A percentile compares a stretch with the other conserved stretches of the same genome.
phyloP scores from a whole-genome alignment of 495 filamentous ascomycete genomes.

The Aspergillus egyptiacus region DNA sequence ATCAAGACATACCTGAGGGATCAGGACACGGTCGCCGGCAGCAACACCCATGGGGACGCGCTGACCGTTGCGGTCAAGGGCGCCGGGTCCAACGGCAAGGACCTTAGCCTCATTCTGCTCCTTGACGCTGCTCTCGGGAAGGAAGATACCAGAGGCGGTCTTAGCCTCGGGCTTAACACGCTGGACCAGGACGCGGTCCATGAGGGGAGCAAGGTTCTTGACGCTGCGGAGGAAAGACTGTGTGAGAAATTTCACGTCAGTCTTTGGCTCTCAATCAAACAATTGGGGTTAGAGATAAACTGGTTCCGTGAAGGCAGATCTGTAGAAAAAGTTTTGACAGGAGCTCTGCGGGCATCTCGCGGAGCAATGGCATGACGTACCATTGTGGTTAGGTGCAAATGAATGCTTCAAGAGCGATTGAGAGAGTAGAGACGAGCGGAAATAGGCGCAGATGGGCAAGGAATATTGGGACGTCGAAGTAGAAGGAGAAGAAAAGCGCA shows the following conservation, averaged over 20 bases:
- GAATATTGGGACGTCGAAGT: constrained; percentile 23
- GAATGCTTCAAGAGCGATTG: background rate
- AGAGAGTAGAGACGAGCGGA: background rate
- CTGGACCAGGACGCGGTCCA: constrained; percentile 98
- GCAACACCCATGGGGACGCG: constrained; percentile 72
- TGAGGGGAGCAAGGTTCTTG: constrained; percentile 89
- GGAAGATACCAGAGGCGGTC: constrained; percentile 93
- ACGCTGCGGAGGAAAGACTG: constrained; percentile 79
- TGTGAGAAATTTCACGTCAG: background rate
- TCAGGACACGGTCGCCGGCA: constrained; percentile 87
- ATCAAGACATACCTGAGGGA: constrained; percentile 73
- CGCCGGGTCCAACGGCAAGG: constrained; percentile 88
- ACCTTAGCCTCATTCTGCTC: constrained; percentile 97
- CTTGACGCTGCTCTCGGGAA: constrained; percentile 94
- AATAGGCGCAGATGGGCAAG: constrained; percentile 19
- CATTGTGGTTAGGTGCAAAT: constrained; percentile 22
- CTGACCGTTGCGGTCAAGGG: constrained; percentile 79
- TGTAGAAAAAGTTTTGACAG: constrained; percentile 10
- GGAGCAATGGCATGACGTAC: constrained; percentile 18
- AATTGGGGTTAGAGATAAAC: background rate
- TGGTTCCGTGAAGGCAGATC: background rate
- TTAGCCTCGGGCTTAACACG: constrained; percentile 95
- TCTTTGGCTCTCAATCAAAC: background rate
- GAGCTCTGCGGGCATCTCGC: background rate
- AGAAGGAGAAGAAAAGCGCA: constrained; percentile 27